Base-by-base conservation (phyloP, 2,329 filamentous ascomycete genomes). In the Alternaria sp. region DNA sequence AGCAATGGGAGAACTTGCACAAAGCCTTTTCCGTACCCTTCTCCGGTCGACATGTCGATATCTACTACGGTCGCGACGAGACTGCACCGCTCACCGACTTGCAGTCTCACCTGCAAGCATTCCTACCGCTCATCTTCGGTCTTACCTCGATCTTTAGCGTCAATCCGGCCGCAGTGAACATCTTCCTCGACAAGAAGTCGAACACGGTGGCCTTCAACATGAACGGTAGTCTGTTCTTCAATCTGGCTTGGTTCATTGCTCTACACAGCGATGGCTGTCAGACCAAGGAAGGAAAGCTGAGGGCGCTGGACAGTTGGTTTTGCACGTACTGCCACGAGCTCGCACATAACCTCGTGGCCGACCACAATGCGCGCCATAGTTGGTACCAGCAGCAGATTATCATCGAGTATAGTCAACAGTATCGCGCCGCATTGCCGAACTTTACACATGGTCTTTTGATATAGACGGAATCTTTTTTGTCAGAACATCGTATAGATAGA, bases 301-400 rank as follows among this genome's bases (percentile, higher is more conserved):
- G 80, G 59, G 50, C 76, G 22, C 84, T 87, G 4, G 91, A 95
- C 62, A 92, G 92, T 3, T 98, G 94, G 94, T 97, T 91, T 87
- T 91, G 97, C 65, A 93, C 95, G n/a, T 78, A 97, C 63, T 96
- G 93, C 64, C 95, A 99, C 77, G 96, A 99, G 81, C 81, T 99
- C 78, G 94, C 95, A 59, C 95, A 99, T 80, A 99, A 99, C 76
- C 81, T 99, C 56, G 92, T 97, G 9, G 81, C 82, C 38, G 85
- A 88, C 64, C 94, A 98, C 78, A 78, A 77, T 58, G 74, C 76
- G 12, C 65, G 76, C 54, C 76, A 78, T 55, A 75, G 66, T 27
- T 79, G 76, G 76, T 79, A 78, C 55, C 73, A 78, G 54, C 72
- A 76, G 62, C 75, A 78, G 64, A 78, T 78, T 53, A 74, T 75